These are phyloP conservation scores for Suillus spraguei DNA, from an alignment of 768 basidiomycete species.

Conservation along the genomic window DNA sequence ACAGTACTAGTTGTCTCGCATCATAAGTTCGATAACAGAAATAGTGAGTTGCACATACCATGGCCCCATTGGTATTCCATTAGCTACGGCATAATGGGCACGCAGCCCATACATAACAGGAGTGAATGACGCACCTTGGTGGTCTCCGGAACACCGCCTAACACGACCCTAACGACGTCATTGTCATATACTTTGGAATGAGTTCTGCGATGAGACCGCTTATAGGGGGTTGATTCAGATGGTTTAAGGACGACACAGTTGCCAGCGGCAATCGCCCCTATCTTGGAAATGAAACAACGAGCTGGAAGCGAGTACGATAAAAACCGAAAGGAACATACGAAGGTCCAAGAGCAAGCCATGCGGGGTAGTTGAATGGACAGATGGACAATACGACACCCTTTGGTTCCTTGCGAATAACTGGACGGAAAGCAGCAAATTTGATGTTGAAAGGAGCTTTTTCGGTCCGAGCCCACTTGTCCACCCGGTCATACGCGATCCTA, in stretches of 20 bases:
- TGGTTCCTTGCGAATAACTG: slow-evolving; percentile 70
- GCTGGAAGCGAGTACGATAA: too few species aligned
- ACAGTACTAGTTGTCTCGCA: slow-evolving; percentile 37
- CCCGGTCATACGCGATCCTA: slow-evolving; percentile 56
- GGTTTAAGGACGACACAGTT: slow-evolving; percentile 75
- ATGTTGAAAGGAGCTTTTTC: slow-evolving; percentile 57
- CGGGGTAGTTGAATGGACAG: slow-evolving; percentile 75
- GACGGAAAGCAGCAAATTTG: slow-evolving; percentile 60
- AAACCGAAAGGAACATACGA: slow-evolving; percentile 44
- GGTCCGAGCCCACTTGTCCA: slow-evolving; percentile 77
- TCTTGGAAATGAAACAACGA: slow-evolving; percentile 32
- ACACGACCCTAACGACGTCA: slow-evolving; percentile 64
- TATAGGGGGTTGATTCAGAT: slow-evolving; percentile 65
- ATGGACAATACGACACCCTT: slow-evolving; percentile 77
- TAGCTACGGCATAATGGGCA: slow-evolving; percentile 41
- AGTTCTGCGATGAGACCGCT: slow-evolving; percentile 66
- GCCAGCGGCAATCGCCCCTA: slow-evolving; percentile 80
- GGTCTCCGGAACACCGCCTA: slow-evolving; percentile 67
- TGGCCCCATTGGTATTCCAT: slow-evolving; percentile 72
- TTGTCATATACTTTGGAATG: slow-evolving; percentile 72
- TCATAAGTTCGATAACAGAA: neutral
- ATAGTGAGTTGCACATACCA: slow-evolving; percentile 34
- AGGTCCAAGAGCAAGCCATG: slow-evolving; percentile 60
- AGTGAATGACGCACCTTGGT: slow-evolving; percentile 44
- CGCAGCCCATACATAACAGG: neutral